These are phyloP conservation scores for Lagerstroemia fauriei DNA, from an alignment of 441 rosid genomes.

Conservation along the genomic window DNA sequence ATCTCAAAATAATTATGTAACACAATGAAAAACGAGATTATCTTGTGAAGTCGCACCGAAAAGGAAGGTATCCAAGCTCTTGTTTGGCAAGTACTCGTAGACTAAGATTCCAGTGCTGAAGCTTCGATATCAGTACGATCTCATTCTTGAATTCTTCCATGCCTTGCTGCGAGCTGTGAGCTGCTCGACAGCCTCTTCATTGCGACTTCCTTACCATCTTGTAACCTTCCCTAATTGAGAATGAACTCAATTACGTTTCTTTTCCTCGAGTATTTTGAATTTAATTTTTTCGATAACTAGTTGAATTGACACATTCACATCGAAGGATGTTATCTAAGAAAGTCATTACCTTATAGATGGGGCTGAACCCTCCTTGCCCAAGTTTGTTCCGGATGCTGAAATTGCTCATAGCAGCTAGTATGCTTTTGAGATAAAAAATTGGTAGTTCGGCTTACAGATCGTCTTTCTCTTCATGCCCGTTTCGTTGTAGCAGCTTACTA, in stretches of 20 bases:
- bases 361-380: constrained; percentile 27
- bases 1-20: too few species aligned
- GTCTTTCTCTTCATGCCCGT: background rate
- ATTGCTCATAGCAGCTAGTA: constrained; percentile 14
- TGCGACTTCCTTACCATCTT: constrained; percentile 19
- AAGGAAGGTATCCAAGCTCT: background rate
- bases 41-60: background rate
- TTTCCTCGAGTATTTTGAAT: too few species aligned
- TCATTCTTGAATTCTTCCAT: constrained; percentile 26
- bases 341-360: constrained; percentile 20
- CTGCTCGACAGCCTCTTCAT: constrained; percentile 27
- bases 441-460: background rate
- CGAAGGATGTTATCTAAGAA: background rate
- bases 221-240: constrained; percentile 13
- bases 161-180: constrained; percentile 18
- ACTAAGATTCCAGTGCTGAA: constrained; percentile 21
- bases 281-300: background rate
- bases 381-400: constrained; percentile 18
- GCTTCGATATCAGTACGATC: constrained; percentile 22
- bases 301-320: background rate
- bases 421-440: constrained; percentile 7
- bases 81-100: background rate
- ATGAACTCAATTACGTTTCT: background rate
- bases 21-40: background rate
- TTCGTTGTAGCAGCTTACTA: background rate